Evolutionary conservation across 1,284 basidiomycete genomes (phyloP), one percentile per base, ranked within the genome.

Genomic region (Ganoderma multipileum): DNA sequence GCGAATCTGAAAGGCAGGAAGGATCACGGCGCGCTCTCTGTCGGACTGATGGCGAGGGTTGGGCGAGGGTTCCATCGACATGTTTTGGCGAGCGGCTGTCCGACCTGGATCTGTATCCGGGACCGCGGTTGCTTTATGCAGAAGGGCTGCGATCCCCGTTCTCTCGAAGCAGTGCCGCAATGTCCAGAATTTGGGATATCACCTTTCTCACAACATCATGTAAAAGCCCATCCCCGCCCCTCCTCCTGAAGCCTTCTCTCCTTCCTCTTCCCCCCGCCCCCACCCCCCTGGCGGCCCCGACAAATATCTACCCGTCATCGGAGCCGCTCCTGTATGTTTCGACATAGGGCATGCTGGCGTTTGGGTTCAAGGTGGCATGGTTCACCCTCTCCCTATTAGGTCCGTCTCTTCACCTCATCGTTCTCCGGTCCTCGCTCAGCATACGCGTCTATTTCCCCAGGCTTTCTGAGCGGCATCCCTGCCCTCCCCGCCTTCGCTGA

Each of bases 391-490:
- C 79, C 55, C 71, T 79, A 47, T 66, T 76, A 64, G 79, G 79
- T 79, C 61, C 52, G 72, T 72, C 41, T 33, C 38, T 8, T 42
- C 18, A 23, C 61, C 63, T 36, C 59, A 54, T 23, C 44, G n/a
- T 20, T 62, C 47, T 36, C 52, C 61, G 36, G 57, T 47, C 64
- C 54, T 38, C n/a, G 26, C 42, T 65, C 23, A 28, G 6, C 52
- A 20, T 23, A n/a, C 62, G 58, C 20, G 8, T 5, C 50, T 6
- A 38, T 41, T 38, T 23, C 38, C 38, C 16, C 69, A 88, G 87
- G 87, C 42, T 76, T 85, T 57, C 66, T 87, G 50, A 78, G 81
- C 73, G 87, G 84, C 76, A 84, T 85, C 83, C 73, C 80, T 58
- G 82, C 83, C 28, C 76, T 87, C 54, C 78, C 83, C 68, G 81